These are phyloP conservation scores for Vanilla planifolia DNA, from an alignment of 106 monocot genomes.

Conservation along the genomic window DNA sequence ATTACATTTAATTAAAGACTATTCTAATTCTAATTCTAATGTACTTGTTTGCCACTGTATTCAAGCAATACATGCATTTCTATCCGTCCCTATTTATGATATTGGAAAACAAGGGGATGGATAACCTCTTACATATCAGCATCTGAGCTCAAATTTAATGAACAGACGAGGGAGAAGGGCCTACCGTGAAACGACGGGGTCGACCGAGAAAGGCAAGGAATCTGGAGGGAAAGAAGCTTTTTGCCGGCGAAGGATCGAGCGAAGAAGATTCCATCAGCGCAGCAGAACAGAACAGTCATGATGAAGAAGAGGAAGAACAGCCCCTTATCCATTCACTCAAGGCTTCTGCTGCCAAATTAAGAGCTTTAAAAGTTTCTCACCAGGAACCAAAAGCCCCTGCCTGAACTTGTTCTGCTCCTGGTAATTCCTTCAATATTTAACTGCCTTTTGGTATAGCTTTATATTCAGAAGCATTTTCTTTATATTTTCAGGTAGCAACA, in stretches of 20 bases:
- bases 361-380: constrained; percentile 41
- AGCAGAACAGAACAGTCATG: constrained; percentile 51
- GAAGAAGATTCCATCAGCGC: constrained; percentile 79
- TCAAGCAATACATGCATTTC: too few relatives aligned
- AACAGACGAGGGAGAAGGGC: constrained; percentile 66
- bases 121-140: too few relatives aligned
- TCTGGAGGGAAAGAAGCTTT: constrained; percentile 72
- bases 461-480: background rate
- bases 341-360: constrained; percentile 67
- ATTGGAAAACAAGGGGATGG: too few relatives aligned
- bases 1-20: too few relatives aligned
- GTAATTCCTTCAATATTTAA: constrained; percentile 18
- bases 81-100: too few relatives aligned
- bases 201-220: constrained; percentile 72
- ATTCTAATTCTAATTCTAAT: too few relatives aligned
- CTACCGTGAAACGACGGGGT: constrained; percentile 56
- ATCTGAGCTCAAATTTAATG: too few relatives aligned
- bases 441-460: background rate
- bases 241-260: constrained; percentile 58
- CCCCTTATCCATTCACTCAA: constrained; percentile 61
- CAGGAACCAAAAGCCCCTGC: constrained; percentile 28
- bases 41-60: too few relatives aligned
- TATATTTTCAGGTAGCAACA: background rate
- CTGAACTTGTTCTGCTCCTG: constrained; percentile 36
- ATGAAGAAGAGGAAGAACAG: constrained; percentile 62